A percentile compares a stretch with the other conserved stretches of the same genome.
These are phyloP conservation scores for Apophysomyces ossiformis DNA, from an alignment of 371 early-diverging fungal species.

Conservation along the genomic window DNA sequence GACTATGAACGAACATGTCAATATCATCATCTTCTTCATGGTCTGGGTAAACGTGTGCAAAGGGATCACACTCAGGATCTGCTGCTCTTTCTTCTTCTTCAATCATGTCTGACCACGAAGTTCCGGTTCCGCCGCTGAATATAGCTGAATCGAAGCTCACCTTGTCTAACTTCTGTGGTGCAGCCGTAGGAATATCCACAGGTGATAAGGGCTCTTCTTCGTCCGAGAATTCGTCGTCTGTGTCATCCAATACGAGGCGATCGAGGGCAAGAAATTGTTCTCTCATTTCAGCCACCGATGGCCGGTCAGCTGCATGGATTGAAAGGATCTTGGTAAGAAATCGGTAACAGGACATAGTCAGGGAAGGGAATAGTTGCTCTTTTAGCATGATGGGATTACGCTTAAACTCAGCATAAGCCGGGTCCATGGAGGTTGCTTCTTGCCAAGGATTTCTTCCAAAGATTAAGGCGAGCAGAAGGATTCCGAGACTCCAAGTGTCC, in stretches of 20 bases:
- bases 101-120: slow-evolving; percentile 54
- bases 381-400: slow-evolving; percentile 54
- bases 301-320: slow-evolving; percentile 37
- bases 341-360: slow-evolving; percentile 39
- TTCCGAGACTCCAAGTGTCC: slow-evolving; percentile 81
- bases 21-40: slow-evolving; percentile 43
- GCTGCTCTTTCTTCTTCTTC: slow-evolving; percentile 38
- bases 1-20: slow-evolving; percentile 45
- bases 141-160: slow-evolving; percentile 48
- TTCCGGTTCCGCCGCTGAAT: slow-evolving; percentile 33
- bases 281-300: slow-evolving; percentile 39
- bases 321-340: slow-evolving; percentile 39
- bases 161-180: slow-evolving; percentile 19
- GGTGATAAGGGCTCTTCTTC: slow-evolving; percentile 32
- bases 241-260: slow-evolving; percentile 35
- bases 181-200: slow-evolving; percentile 39
- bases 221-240: slow-evolving; percentile 36
- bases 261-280: slow-evolving; percentile 35
- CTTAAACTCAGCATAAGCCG: slow-evolving; percentile 59
- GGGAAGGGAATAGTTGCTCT: slow-evolving; percentile 55
- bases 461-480: slow-evolving; percentile 73
- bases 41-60: slow-evolving; percentile 10
- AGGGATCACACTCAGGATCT: slow-evolving; percentile 4
- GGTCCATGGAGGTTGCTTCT: slow-evolving; percentile 58
- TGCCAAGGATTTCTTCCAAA: slow-evolving; percentile 87